Base-by-base conservation (phyloP, 345 rosid species). In the Nephelium lappaceum region DNA sequence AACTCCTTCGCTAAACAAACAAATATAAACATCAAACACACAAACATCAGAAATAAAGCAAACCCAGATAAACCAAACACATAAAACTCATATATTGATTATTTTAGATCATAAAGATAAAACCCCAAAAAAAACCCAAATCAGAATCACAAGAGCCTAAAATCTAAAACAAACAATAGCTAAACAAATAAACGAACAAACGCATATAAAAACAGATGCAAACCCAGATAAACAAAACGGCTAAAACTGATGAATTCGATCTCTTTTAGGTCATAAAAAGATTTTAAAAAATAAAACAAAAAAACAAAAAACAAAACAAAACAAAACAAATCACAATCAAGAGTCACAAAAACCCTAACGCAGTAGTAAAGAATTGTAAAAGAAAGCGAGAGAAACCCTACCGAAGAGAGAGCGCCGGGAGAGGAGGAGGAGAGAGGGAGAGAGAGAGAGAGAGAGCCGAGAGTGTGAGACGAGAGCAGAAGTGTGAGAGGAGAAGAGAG, bases 321-420 rank as follows among this genome's bases (percentile, higher is more conserved):
- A 4, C n/a, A 45, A 19, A 55, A 14, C 10, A 53, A 49, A 15
- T 6, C 43, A 45, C 16, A 64, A n/a, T n/a, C n/a, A n/a, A n/a
- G 15, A 62, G 15, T 23, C 24, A 45, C 58, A 19, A 10, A 18
- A 63, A 74, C 71, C 45, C 11, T 66, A 18, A 10, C 24, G 47
- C 42, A 42, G 4, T 2, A 67, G 23, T 6, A 15, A 41, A 38
- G 8, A 67, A 67, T 18, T 5, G 11, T 6, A 4, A 39, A 41
- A 38, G 24, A 38, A 66, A 68, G 23, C n/a, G 69, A 39, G 18
- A 38, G 66, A 71, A 12, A 45, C 11, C 75, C 67, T 73, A 73
- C 76, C 76, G 14, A 43, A 74, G 19, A 62, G 68, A 61, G 43
- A 62, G 77, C 41, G 10, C 67, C 43, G 60, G 43, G 77, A 61